These are phyloP conservation scores for Scytalidium lignicola DNA, from an alignment of 2,329 filamentous ascomycete genomes.

Conservation along the genomic window DNA sequence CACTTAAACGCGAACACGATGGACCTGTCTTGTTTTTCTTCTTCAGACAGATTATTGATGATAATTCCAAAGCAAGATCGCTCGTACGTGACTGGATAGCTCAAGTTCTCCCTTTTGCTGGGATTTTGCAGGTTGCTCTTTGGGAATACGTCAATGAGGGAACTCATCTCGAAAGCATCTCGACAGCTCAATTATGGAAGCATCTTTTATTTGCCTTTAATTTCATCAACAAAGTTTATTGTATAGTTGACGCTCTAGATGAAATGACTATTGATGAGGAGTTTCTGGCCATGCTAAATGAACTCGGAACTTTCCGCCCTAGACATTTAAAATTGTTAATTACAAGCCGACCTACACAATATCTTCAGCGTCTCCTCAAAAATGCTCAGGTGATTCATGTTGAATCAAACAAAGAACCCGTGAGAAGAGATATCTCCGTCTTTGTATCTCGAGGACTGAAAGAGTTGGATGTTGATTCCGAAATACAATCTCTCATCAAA, in stretches of 20 bases:
- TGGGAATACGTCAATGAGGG: conserved; percentile 7
- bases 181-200: conserved; percentile 25
- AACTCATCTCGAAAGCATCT: conserved; percentile 10
- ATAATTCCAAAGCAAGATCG: conserved; percentile 23
- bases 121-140: conserved; percentile 20
- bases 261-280: conserved; percentile 1
- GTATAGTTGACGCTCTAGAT: conserved; percentile 40
- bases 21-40: conserved; percentile 32
- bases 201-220: conserved; percentile 19
- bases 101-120: conserved; percentile 25
- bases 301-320: not conserved
- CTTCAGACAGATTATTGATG: conserved; percentile 31
- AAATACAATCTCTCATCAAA: conserved; percentile 3
- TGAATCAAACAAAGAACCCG: conserved; percentile 3
- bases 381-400: conserved; percentile 5
- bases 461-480: conserved; percentile 5
- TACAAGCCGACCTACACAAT: conserved; percentile 10
- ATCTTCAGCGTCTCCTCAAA: conserved; percentile 5
- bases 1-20: conserved; percentile 5
- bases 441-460: not conserved
- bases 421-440: conserved; percentile 6
- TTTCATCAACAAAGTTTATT: conserved; percentile 27
- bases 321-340: conserved; percentile 7
- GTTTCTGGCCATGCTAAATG: not conserved
- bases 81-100: conserved; percentile 28